Evolutionary conservation across 257 asterid species (phyloP), one percentile per base, ranked within the genome.

Genomic region (Lavandula angustifolia): DNA sequence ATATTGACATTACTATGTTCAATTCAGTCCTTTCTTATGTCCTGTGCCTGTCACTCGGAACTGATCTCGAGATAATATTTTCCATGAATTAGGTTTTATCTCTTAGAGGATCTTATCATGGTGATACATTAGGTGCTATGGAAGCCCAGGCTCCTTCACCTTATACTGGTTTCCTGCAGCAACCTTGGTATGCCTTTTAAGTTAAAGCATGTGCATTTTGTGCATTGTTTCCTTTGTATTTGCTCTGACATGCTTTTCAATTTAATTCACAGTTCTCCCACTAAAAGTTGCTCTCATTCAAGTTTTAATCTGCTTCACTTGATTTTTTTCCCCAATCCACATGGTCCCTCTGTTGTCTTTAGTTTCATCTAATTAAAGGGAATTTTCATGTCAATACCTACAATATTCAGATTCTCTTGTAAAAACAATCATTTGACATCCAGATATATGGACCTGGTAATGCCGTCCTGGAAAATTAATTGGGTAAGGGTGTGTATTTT

Each of bases 81-180:
- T 67, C 58, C 35, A 33, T 72, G 47, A 63, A 61, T 69, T 68
- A 92, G 99, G 99, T 94, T 68, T 83, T 94, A 77, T 97, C 95
- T 62, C 94, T 94, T 56, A 87, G 73, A 65, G 99, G 99, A 75
- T 87, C 96, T 61, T 90, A 94, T 85, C 99, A 94, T 73, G 99
- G 99, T 34, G 99, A 94, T 83, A 94, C 99, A 60, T 81, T 94
- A 77, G 99, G 99, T 66, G 99, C 99, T 64, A 94, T 94, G 99
- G 99, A 94, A 83, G 99, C 99, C 22, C 97, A 94, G 73, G 96
- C 99, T 51, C 95, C 99, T 63, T 94, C 99, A 14, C 85, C 94
- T 40, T 94, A 85, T 70, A 94, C 99, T 75, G 99, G 95, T 66
- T 68, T 90, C 73, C 94, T 84, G 76, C 99, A 94, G 88, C 99